Conservation (phyloP, 2,329 filamentous ascomycete species). For the Ceratocystis diversiconidia region DNA sequence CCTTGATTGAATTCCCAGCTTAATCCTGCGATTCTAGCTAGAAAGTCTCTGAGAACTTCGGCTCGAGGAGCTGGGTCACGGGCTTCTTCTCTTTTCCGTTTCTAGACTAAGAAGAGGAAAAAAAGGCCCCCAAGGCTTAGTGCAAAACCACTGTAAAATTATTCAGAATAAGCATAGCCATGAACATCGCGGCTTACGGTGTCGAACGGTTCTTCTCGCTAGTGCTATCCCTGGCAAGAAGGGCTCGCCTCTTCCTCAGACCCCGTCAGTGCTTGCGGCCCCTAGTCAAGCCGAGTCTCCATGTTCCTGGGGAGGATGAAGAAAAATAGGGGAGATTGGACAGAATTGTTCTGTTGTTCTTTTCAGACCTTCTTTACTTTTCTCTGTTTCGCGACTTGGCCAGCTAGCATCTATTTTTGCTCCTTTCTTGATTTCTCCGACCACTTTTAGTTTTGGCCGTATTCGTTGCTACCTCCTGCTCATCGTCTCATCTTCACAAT, state of each 20-base stretch:
- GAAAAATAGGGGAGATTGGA: slow-evolving; percentile 4
- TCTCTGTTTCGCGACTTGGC: slow-evolving; percentile 4
- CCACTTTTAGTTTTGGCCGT: neutral
- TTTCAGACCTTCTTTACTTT: slow-evolving; percentile 6
- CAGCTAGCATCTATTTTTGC: slow-evolving; percentile 6
- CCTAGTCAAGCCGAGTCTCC: neutral
- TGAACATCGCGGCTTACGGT: neutral
- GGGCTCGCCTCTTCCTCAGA: slow-evolving; percentile 4
- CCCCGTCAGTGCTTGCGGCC: slow-evolving; percentile 1
- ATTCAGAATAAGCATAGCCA: neutral
- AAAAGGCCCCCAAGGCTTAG: neutral
- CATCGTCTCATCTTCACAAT: neutral
- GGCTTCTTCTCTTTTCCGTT: neutral
- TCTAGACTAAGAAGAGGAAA: neutral
- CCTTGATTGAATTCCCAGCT: neutral
- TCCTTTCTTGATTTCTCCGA: neutral
- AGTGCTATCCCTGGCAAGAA: neutral
- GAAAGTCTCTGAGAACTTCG: neutral
- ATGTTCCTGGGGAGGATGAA: neutral
- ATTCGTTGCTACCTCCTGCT: neutral
- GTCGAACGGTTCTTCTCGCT: slow-evolving; percentile 3
- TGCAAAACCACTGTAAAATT: neutral
- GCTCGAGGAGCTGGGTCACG: neutral
- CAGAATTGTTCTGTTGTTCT: slow-evolving; percentile 3
- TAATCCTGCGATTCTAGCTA: too few species aligned